These are phyloP conservation scores for Coemansia sp. DNA, from an alignment of 192 early-diverging fungal genomes.

Conservation along the genomic window DNA sequence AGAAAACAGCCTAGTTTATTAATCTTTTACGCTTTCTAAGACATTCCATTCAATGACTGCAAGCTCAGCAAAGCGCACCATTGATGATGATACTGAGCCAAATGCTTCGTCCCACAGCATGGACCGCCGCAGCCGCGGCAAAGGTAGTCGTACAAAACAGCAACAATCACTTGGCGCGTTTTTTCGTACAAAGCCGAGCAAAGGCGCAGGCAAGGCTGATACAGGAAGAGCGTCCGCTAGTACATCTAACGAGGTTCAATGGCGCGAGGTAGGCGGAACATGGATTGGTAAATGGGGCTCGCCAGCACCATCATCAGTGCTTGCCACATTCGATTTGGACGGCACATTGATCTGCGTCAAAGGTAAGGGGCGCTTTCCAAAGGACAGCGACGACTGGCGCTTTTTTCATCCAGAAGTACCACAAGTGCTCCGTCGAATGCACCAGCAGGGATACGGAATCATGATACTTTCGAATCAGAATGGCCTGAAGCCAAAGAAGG, in stretches of 20 bases:
- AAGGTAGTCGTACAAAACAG: not conserved
- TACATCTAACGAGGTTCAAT: constrained; percentile 13
- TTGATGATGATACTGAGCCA: constrained; percentile 5
- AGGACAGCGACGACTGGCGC: constrained; percentile 77
- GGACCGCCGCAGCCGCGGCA: not conserved
- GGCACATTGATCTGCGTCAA: constrained; percentile 69
- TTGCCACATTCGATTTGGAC: constrained; percentile 63
- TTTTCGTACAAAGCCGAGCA: constrained; percentile 14
- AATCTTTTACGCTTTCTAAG: not conserved
- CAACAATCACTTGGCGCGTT: constrained; percentile 16
- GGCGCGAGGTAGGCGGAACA: constrained; percentile 37
- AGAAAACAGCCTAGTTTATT: not conserved
- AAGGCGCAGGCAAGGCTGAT: constrained; percentile 2
- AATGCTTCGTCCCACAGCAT: not conserved
- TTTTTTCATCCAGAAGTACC: constrained; percentile 66
- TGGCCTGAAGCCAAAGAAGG: constrained; percentile 20
- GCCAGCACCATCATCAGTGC: constrained; percentile 31
- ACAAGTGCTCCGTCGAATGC: constrained; percentile 58
- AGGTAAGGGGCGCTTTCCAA: constrained; percentile 62
- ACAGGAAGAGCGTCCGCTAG: not conserved
- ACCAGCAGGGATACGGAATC: constrained; percentile 60
- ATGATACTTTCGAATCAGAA: constrained; percentile 41
- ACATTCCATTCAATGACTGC: not conserved
- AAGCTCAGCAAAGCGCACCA: constrained; percentile 6
- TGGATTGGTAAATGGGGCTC: constrained; percentile 44